phyloP scores from a whole-genome alignment of 257 asterid species.

The Leonotis leonurus region DNA sequence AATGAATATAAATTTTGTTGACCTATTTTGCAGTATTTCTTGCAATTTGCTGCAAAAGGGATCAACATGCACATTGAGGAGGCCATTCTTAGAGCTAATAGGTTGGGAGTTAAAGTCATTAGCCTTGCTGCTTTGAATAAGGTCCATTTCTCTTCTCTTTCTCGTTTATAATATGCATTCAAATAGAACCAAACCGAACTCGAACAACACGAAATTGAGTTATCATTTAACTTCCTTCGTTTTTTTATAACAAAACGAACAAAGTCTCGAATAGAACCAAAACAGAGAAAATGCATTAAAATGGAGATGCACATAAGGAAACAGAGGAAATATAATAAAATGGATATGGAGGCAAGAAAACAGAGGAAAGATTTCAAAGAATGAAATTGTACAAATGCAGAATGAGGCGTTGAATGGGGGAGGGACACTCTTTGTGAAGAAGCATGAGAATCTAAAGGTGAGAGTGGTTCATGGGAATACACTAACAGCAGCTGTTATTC shows the following conservation, averaged over 20 bases:
- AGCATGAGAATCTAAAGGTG: slow-evolving; percentile 67
- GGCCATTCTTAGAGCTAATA: slow-evolving; percentile 78
- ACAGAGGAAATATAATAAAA: too few relatives aligned
- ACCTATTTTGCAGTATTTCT: slow-evolving; percentile 46
- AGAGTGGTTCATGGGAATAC: slow-evolving; percentile 94
- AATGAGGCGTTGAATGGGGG: slow-evolving; percentile 92
- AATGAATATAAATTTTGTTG: background rate
- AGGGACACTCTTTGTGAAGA: slow-evolving; percentile 73
- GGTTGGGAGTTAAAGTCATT: slow-evolving; percentile 85
- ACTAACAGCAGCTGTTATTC: slow-evolving; percentile 83
- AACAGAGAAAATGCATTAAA: too few relatives aligned
- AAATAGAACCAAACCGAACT: too few relatives aligned
- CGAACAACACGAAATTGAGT: too few relatives aligned
- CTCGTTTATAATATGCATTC: too few relatives aligned
- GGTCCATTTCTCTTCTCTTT: slow-evolving; percentile 28
- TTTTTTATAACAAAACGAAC: too few relatives aligned
- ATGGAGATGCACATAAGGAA: background rate
- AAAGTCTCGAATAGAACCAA: too few relatives aligned
- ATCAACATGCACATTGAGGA: slow-evolving; percentile 74
- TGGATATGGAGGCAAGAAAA: too few relatives aligned
- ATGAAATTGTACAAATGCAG: slow-evolving; percentile 22
- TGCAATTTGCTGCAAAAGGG: slow-evolving; percentile 81
- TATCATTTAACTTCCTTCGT: too few relatives aligned
- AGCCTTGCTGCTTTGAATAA: slow-evolving; percentile 96
- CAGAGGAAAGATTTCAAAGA: too few relatives aligned